Evolutionary conservation across 2,329 filamentous ascomycete genomes (phyloP).

Genomic region (Colletotrichum sp.): DNA sequence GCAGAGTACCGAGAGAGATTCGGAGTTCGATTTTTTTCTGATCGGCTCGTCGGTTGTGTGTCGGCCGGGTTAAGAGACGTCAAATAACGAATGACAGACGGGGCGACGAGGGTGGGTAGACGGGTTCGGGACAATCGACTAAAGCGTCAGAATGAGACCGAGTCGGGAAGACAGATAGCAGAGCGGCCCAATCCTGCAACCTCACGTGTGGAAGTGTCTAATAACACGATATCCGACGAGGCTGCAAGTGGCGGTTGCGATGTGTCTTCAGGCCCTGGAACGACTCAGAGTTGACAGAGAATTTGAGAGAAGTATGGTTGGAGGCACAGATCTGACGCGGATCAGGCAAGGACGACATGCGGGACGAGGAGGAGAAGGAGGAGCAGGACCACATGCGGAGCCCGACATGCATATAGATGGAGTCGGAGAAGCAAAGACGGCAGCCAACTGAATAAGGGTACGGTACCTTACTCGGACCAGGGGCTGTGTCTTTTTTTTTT

Average conservation of each 20-base stretch:
- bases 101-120: neutral
- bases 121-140: neutral
- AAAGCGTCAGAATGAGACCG: neutral
- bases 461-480: neutral
- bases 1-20: neutral
- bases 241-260: neutral
- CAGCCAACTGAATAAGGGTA: slow-evolving; percentile 15
- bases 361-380: slow-evolving; percentile 14
- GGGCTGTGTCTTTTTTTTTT: neutral
- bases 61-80: neutral
- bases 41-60: neutral
- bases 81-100: neutral
- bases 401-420: slow-evolving; percentile 16
- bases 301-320: slow-evolving; percentile 9
- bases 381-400: slow-evolving; percentile 19
- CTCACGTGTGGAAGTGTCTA: slow-evolving; percentile 10
- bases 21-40: neutral
- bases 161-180: neutral
- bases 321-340: slow-evolving; percentile 15
- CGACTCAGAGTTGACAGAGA: slow-evolving; percentile 9
- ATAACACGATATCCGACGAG: slow-evolving; percentile 15
- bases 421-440: slow-evolving; percentile 18
- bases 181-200: neutral
- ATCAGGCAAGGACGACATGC: slow-evolving; percentile 21
- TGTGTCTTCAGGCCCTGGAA: slow-evolving; percentile 2